Conservation (phyloP, 2,329 filamentous ascomycete genomes). For the Colletotrichum sp. region DNA sequence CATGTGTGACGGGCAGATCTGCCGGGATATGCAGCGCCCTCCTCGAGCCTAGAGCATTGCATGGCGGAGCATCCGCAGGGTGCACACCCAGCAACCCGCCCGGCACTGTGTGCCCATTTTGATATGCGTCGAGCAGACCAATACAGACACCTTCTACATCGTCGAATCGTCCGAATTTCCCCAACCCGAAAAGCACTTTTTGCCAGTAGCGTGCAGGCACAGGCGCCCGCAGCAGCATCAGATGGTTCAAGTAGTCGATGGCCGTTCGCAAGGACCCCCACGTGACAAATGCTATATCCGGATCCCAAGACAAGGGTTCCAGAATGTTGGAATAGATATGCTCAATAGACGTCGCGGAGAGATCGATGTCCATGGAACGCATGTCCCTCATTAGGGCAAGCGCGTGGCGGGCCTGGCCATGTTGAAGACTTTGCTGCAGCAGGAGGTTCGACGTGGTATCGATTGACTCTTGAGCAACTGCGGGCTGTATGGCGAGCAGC, state of each 20-base stretch:
- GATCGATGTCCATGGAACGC: conserved; percentile 34
- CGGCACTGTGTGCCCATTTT: conserved; percentile 24
- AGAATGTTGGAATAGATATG: conserved; percentile 5
- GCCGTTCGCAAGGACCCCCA: neutral
- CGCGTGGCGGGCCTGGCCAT: conserved; percentile 28
- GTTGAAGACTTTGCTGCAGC: conserved; percentile 32
- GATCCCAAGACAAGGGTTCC: conserved; percentile 1
- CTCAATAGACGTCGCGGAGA: conserved; percentile 22
- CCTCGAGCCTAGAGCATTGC: neutral
- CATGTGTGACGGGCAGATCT: conserved; percentile 46
- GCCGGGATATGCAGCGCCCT: conserved; percentile 29
- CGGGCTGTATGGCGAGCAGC: conserved; percentile 48
- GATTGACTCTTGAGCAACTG: conserved; percentile 32
- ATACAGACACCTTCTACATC: conserved; percentile 50
- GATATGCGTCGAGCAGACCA: conserved; percentile 47
- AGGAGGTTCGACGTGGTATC: conserved; percentile 37
- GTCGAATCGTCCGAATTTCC: conserved; percentile 45
- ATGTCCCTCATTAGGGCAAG: conserved; percentile 43
- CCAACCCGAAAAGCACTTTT: conserved; percentile 47
- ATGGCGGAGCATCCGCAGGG: conserved; percentile 43
- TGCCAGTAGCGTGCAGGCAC: conserved; percentile 46
- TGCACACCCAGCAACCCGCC: conserved; percentile 47
- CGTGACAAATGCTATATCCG: neutral
- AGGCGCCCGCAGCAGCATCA: conserved; percentile 15
- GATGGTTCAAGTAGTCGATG: neutral